Conservation (phyloP, 352 stramenopile genomes). For the Pythium rishiriense region DNA sequence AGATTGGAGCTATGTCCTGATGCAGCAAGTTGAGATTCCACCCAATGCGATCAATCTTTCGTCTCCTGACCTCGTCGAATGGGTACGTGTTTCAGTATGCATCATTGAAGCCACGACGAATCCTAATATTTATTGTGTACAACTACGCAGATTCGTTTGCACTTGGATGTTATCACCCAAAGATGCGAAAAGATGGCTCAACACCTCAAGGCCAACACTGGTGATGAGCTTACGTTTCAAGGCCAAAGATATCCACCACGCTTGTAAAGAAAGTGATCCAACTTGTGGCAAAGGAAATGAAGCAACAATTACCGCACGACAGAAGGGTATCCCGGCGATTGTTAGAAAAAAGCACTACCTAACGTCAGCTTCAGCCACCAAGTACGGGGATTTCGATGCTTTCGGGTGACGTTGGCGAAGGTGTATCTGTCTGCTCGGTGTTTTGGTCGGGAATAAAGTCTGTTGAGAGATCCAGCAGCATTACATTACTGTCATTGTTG, state of each 20-base stretch:
- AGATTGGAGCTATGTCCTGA: conserved; percentile 41
- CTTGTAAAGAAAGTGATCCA: not conserved
- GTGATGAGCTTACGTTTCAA: conserved; percentile 68
- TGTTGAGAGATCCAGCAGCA: not conserved
- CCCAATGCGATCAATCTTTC: conserved; percentile 14
- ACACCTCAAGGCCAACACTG: conserved; percentile 49
- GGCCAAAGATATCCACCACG: conserved; percentile 45
- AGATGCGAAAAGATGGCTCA: conserved; percentile 39
- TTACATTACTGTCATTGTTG: not conserved
- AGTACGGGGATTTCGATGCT: conserved; percentile 6
- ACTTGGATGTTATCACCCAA: conserved; percentile 47
- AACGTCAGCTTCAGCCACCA: not conserved
- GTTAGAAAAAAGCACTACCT: not conserved
- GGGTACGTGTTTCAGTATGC: conserved; percentile 31
- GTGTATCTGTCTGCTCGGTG: not conserved
- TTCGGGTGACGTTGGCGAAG: not conserved
- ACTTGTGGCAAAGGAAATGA: not conserved
- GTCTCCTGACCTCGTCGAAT: conserved; percentile 31
- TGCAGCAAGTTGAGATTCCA: conserved; percentile 38
- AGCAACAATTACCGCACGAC: not conserved
- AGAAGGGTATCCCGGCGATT: not conserved
- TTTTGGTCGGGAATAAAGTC: not conserved
- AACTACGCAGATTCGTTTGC: conserved; percentile 31
- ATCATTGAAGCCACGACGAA: no score
- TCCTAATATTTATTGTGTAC: not conserved